Evolutionary conservation across 192 early-diverging fungal species (phyloP).

Genomic region (Backusella morwellensis): DNA sequence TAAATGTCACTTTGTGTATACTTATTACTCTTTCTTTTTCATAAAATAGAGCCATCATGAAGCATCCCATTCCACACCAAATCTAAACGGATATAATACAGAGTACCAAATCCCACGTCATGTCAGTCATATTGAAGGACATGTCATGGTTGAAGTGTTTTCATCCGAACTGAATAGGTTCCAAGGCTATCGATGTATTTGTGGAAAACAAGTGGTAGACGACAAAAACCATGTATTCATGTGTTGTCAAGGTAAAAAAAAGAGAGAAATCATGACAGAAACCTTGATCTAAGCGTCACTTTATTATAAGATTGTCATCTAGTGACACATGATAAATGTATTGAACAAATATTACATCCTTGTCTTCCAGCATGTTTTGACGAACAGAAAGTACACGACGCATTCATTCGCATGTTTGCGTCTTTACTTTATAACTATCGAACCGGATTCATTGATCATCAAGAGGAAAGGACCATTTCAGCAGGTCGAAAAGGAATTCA

Average conservation of each 20-base stretch:
- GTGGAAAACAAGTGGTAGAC: constrained; percentile 19
- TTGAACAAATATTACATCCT: constrained; percentile 49
- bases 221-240: constrained; percentile 1
- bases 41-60: background rate
- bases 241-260: constrained; percentile 29
- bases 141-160: constrained; percentile 22
- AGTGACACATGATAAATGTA: constrained; percentile 47
- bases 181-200: constrained; percentile 28
- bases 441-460: constrained; percentile 41
- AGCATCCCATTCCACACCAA: background rate
- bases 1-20: constrained; percentile 9
- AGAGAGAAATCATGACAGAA: no score
- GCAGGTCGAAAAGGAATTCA: constrained; percentile 5
- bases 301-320: constrained; percentile 40
- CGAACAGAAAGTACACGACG: constrained; percentile 60
- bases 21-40: background rate
- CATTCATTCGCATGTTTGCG: constrained; percentile 74
- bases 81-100: background rate
- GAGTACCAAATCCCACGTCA: background rate
- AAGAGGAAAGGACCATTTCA: constrained; percentile 24
- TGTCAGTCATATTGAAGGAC: constrained; percentile 22
- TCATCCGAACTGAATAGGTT: constrained; percentile 16
- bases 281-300: background rate
- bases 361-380: constrained; percentile 62
- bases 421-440: constrained; percentile 74